Evolutionary conservation across 2,329 filamentous ascomycete genomes (phyloP).

Genomic region (Boeremia exigua): DNA sequence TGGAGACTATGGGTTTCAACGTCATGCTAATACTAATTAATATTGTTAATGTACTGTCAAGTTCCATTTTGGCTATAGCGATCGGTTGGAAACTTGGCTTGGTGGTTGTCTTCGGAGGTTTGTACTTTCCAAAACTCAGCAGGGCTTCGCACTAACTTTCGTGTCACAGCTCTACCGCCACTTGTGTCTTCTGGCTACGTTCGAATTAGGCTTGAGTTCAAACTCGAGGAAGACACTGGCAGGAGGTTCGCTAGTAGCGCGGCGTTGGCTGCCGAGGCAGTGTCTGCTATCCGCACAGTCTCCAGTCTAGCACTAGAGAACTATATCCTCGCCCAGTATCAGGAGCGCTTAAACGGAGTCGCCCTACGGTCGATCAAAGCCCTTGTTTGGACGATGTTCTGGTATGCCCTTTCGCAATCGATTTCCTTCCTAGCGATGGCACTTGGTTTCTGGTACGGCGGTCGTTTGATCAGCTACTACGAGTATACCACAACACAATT

Average conservation of each 20-base stretch:
- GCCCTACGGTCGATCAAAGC: conserved; percentile 64
- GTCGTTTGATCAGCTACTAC: conserved; percentile 39
- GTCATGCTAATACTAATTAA: conserved; percentile 86
- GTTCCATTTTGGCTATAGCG: conserved; percentile 72
- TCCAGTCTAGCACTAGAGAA: conserved; percentile 86
- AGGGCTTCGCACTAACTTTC: not conserved
- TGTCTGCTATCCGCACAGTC: conserved; percentile 91
- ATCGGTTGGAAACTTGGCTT: conserved; percentile 89
- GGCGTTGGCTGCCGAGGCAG: conserved; percentile 89
- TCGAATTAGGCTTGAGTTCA: conserved; percentile 88
- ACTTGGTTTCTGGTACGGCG: conserved; percentile 46
- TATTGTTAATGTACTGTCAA: conserved; percentile 76
- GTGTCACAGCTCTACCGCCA: conserved; percentile 23
- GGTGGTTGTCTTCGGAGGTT: conserved; percentile 75
- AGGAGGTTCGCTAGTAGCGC: conserved; percentile 65
- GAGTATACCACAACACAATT: conserved; percentile 80
- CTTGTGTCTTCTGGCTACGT: conserved; percentile 71
- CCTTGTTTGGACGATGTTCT: conserved; percentile 74
- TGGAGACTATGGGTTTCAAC: conserved; percentile 85
- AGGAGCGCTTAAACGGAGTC: conserved; percentile 62
- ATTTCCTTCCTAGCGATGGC: conserved; percentile 10
- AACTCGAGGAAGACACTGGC: conserved; percentile 73
- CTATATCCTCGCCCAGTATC: conserved; percentile 76
- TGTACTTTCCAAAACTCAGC: conserved; percentile 43
- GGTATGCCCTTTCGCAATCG: conserved; percentile 74